phyloP scores from a whole-genome alignment of 352 stramenopile species.

The Phytophthora tubulina region DNA sequence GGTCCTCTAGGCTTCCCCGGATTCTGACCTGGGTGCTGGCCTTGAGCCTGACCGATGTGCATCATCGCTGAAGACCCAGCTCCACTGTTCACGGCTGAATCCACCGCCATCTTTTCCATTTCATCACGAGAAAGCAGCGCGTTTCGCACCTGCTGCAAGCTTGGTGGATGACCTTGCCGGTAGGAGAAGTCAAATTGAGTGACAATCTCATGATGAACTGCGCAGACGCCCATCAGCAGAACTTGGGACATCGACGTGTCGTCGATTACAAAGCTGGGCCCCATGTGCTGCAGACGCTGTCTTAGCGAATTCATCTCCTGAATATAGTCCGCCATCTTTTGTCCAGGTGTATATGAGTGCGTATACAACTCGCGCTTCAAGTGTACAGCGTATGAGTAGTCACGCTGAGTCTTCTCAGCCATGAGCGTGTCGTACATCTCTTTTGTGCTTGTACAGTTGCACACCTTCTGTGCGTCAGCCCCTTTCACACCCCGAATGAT shows the following conservation, averaged over 20 bases:
- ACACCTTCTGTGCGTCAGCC: background rate
- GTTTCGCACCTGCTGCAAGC: too few species aligned
- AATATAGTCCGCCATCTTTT: slow-evolving; percentile 12
- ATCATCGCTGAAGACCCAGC: too few species aligned
- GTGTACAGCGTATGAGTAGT: background rate
- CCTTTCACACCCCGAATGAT: slow-evolving; percentile 1
- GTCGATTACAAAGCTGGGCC: slow-evolving; percentile 1
- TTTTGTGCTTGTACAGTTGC: background rate
- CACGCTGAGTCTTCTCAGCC: too few species aligned
- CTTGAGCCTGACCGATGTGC: too few species aligned
- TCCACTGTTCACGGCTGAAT: background rate
- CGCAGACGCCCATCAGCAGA: slow-evolving; percentile 5
- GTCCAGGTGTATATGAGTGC: background rate
- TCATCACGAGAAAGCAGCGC: slow-evolving; percentile 3
- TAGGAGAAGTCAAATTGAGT: slow-evolving; percentile 1
- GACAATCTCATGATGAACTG: slow-evolving; percentile 3
- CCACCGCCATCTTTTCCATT: slow-evolving; percentile 6
- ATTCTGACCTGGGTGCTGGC: too few species aligned
- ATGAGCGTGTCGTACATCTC: background rate
- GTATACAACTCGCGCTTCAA: background rate
- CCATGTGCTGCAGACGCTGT: slow-evolving; percentile 12
- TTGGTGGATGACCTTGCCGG: background rate
- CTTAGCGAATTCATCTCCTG: slow-evolving; percentile 10
- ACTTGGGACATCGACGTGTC: slow-evolving; percentile 7
- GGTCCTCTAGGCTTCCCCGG: too few species aligned